Evolutionary conservation across 1,284 basidiomycete genomes (phyloP).

Genomic region (Leccinum pallidistipes): DNA sequence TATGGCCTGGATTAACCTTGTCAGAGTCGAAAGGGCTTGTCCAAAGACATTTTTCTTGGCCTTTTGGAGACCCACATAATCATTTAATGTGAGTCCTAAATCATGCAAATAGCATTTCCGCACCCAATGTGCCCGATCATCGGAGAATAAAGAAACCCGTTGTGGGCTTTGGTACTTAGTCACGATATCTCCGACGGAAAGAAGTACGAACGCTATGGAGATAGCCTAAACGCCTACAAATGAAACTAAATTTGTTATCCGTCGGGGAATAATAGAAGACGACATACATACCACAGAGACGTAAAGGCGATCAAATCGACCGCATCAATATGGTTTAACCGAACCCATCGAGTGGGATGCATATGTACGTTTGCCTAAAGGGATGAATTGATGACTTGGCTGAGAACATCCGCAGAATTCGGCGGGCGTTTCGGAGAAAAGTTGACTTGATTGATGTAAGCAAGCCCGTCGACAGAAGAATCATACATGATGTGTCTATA

Average conservation of each 20-base stretch:
- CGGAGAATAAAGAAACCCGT: constrained; percentile 19
- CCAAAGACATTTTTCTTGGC: constrained; percentile 7
- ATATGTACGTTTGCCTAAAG: constrained; percentile 6
- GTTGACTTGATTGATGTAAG: constrained; percentile 6
- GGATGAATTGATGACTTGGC: not conserved
- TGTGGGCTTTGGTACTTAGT: constrained; percentile 11
- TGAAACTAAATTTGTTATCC: constrained; percentile 5
- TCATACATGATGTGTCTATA: not conserved
- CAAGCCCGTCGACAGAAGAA: not conserved
- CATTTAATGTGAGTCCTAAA: constrained; percentile 19
- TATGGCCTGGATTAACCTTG: constrained; percentile 22
- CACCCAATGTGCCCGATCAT: constrained; percentile 22
- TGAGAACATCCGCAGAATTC: constrained; percentile 10
- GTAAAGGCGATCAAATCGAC: constrained; percentile 19
- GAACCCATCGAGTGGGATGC: constrained; percentile 1
- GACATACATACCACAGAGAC: constrained; percentile 11
- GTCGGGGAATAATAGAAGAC: constrained; percentile 8
- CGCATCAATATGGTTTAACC: not conserved
- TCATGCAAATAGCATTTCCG: constrained; percentile 20
- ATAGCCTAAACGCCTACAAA: constrained; percentile 12
- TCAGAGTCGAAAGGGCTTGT: constrained; percentile 14
- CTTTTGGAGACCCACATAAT: constrained; percentile 17
- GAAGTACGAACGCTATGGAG: constrained; percentile 27
- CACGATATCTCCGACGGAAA: constrained; percentile 11
- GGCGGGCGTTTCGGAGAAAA: constrained; percentile 7